Base-by-base conservation (phyloP, 2,329 filamentous ascomycete genomes). In the Sporothrix humicola region DNA sequence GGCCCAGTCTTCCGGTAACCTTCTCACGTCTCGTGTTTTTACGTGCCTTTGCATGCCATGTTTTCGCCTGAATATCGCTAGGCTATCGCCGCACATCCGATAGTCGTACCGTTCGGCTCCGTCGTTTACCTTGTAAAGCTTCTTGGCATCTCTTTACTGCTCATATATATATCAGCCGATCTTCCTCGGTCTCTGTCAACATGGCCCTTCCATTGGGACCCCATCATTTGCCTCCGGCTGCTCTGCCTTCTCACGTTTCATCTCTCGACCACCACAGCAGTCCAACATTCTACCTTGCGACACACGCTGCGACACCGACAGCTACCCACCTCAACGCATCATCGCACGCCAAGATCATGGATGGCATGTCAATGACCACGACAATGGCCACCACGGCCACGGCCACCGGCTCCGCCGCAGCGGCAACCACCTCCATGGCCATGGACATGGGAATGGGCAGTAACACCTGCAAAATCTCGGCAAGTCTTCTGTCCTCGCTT, bases 381-480 rank as follows among this genome's bases (percentile, higher is more conserved):
- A 17, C 17, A n/a, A 73, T 61, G 54, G 59, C 70, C 3, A 65
- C 72, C 0, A 73, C 59, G 7, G 70, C 7, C 44, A 52, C 56
- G 13, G 3, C 50, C 15, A 54, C 48, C 0, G 65, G 23, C 48
- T 20, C 48, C 7, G 46, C 73, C 13, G 20, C 69, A 10, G n/a
- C 37, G n/a, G 59, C 73, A 9, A 73, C 50, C 2, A 69, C 61
- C 3, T 70, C 63, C 10, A 75, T 5, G n/a, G 7, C 26, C 65
- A 79, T 78, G 77, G 77, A 76, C 74, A 81, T 81, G 79, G 78
- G 77, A 50, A 81, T 81, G 79, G 78, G 77, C 46, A 73, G 75
- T 52, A 76, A 76, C 76, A 12, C 73, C 13, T 85, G 83, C 81
- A 82, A 84, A 76, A 84, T 85, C 56, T 83, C 81, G 23, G 83